phyloP scores from a whole-genome alignment of 129 eudicot species.

The Ambrosia artemisiifolia region DNA sequence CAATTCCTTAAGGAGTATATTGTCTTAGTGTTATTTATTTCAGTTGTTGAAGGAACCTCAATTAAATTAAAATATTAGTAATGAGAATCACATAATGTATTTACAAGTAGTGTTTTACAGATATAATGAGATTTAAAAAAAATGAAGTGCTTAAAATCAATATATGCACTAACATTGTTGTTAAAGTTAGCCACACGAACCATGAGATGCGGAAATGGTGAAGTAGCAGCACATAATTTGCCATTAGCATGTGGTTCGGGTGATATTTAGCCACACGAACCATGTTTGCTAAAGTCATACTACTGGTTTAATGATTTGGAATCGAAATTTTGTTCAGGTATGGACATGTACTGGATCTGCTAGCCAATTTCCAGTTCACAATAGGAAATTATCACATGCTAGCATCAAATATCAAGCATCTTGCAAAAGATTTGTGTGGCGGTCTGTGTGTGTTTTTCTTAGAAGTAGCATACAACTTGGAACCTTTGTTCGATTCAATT shows the following conservation, averaged over 20 bases:
- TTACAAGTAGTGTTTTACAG: too few relatives aligned
- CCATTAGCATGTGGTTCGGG: conserved; percentile 94
- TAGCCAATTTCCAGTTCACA: conserved; percentile 81
- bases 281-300: conserved; percentile 78
- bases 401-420: conserved; percentile 74
- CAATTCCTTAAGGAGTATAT: too few relatives aligned
- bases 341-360: conserved; percentile 79
- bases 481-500: conserved; percentile 71
- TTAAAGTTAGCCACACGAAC: too few relatives aligned
- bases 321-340: conserved; percentile 44
- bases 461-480: conserved; percentile 92
- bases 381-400: conserved; percentile 90
- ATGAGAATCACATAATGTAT: too few relatives aligned
- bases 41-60: too few relatives aligned
- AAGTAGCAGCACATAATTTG: conserved; percentile 83
- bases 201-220: conserved; percentile 66
- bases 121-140: too few relatives aligned
- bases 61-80: too few relatives aligned
- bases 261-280: conserved; percentile 76
- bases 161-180: too few relatives aligned
- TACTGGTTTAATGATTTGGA: conserved; percentile 35
- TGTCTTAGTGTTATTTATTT: too few relatives aligned
- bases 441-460: conserved; percentile 91
- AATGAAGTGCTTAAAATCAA: too few relatives aligned
- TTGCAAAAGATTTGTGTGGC: conserved; percentile 77